These are phyloP conservation scores for Omphalea diandra DNA, from an alignment of 441 rosid genomes.

Conservation along the genomic window DNA sequence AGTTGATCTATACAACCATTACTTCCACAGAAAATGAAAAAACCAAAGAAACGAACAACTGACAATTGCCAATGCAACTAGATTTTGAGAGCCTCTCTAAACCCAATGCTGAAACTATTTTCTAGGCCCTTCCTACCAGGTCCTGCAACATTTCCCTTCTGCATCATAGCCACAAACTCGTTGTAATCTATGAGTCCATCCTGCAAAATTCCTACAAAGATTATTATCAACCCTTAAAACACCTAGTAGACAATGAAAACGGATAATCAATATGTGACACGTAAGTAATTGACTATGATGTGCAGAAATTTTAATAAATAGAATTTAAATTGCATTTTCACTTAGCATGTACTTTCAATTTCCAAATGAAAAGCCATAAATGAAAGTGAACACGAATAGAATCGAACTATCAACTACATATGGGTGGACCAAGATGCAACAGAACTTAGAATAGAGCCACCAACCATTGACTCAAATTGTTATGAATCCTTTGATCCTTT, in stretches of 20 bases:
- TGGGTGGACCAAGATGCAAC: neutral
- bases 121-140: conserved; percentile 55
- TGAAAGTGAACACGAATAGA: neutral
- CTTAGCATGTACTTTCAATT: neutral
- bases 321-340: neutral
- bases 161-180: conserved; percentile 97
- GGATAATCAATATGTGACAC: neutral
- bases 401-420: neutral
- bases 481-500: neutral
- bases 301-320: neutral
- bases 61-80: conserved; percentile 25
- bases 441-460: neutral
- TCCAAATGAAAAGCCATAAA: neutral
- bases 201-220: conserved; percentile 36
- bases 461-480: neutral
- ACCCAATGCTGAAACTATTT: conserved; percentile 66
- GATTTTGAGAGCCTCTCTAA: conserved; percentile 55
- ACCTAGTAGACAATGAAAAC: neutral
- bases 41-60: conserved; percentile 1
- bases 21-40: neutral
- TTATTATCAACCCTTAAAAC: neutral
- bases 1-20: conserved; percentile 24
- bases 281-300: neutral
- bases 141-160: conserved; percentile 54
- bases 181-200: conserved; percentile 93